A percentile compares a stretch with the other conserved stretches of the same genome.
Evolutionary conservation across 2,329 filamentous ascomycete genomes (phyloP).

Genomic region (Fusarium abutilonis): DNA sequence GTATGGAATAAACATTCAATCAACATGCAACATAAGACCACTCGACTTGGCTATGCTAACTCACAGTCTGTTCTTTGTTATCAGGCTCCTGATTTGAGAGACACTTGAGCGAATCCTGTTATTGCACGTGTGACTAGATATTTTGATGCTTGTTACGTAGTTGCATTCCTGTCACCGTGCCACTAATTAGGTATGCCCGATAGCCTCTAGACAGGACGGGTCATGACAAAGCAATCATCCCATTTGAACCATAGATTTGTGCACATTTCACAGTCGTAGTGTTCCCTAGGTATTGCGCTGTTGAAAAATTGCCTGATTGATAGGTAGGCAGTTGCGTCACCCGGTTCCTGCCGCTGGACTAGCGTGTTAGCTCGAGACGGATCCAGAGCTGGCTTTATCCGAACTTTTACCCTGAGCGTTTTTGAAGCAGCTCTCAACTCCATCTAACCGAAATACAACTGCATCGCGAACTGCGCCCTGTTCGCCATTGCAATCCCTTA

Average conservation of each 20-base stretch:
- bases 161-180: background rate
- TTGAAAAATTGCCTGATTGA: constrained; percentile 1
- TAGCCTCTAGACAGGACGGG: background rate
- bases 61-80: background rate
- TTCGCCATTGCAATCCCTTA: constrained; percentile 64
- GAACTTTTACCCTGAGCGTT: constrained; percentile 58
- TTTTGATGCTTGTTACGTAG: background rate
- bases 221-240: background rate
- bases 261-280: background rate
- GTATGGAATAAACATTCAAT: background rate
- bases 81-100: no score
- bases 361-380: constrained; percentile 37
- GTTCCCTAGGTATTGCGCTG: background rate
- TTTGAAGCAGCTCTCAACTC: constrained; percentile 51
- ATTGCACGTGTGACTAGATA: background rate
- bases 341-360: constrained; percentile 51
- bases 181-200: background rate
- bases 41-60: background rate
- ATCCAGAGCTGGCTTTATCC: constrained; percentile 52
- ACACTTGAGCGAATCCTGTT: background rate
- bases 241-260: background rate
- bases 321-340: constrained; percentile 46
- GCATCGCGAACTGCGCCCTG: constrained; percentile 47
- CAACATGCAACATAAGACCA: background rate
- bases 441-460: constrained; percentile 48